Evolutionary conservation across 1,284 basidiomycete species (phyloP).

Genomic region (Malassezia sp.): DNA sequence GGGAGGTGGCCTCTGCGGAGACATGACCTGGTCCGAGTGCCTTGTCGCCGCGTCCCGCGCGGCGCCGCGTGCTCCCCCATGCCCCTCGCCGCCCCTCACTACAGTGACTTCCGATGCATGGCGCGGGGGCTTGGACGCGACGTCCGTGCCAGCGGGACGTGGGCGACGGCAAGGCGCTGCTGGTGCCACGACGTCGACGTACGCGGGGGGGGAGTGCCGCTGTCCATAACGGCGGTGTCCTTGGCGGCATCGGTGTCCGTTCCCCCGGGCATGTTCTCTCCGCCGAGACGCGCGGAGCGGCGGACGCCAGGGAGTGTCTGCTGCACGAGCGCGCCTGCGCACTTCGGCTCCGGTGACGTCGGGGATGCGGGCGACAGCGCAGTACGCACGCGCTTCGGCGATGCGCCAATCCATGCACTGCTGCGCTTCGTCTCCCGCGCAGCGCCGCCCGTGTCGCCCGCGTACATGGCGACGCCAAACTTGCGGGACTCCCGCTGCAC

Average conservation of each 20-base stretch:
- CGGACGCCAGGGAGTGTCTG: conserved; percentile 9
- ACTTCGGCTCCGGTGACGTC: neutral
- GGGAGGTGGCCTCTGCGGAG: neutral
- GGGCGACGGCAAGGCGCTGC: conserved; percentile 11
- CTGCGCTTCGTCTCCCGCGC: conserved; percentile 1
- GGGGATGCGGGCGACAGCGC: neutral
- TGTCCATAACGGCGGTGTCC: too few relatives aligned
- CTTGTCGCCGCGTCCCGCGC: too few relatives aligned
- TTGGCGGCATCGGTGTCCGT: too few relatives aligned
- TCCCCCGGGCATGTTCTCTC: too few relatives aligned
- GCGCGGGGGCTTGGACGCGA: too few relatives aligned
- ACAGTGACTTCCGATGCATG: neutral
- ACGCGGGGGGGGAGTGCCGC: too few relatives aligned
- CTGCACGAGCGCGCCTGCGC: neutral
- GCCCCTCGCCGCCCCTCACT: neutral
- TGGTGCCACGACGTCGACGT: conserved; percentile 4
- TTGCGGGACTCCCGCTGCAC: conserved; percentile 10
- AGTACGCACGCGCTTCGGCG: conserved; percentile 6
- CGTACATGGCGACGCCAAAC: conserved; percentile 15
- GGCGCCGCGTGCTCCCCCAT: neutral
- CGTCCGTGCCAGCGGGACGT: too few relatives aligned
- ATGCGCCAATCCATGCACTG: conserved; percentile 6
- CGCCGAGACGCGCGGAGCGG: conserved; percentile 5
- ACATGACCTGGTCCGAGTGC: too few relatives aligned
- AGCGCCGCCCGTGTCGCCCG: conserved; percentile 1